A percentile compares a stretch with the other conserved stretches of the same genome.
These are phyloP conservation scores for Graphilbum sp. DNA, from an alignment of 2,329 filamentous ascomycete species.

Conservation along the genomic window DNA sequence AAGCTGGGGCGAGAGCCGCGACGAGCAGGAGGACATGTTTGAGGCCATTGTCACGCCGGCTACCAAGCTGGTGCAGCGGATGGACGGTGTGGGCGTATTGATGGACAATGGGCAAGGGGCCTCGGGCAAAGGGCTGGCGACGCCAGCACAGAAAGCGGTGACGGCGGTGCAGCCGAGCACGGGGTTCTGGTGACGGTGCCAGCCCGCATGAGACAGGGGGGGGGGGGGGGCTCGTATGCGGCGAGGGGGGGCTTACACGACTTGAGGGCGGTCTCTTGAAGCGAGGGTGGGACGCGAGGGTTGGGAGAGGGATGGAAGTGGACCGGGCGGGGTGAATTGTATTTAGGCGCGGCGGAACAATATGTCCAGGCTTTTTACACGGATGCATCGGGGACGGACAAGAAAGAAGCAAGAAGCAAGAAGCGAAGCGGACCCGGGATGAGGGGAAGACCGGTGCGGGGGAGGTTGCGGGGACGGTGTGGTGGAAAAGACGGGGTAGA, in stretches of 20 bases:
- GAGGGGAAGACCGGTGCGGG: not conserved
- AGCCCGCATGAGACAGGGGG: too few relatives aligned
- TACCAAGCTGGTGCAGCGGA: constrained; percentile 13
- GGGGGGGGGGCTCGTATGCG: not conserved
- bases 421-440: not conserved
- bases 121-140: constrained; percentile 2
- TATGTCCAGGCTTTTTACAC: too few relatives aligned
- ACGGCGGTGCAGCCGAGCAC: not conserved
- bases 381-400: too few relatives aligned
- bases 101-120: constrained; percentile 9
- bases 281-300: not conserved
- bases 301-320: too few relatives aligned
- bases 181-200: constrained; percentile 10
- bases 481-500: not conserved
- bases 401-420: too few relatives aligned
- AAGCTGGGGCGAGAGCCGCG: constrained; percentile 10
- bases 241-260: not conserved
- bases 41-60: constrained; percentile 12
- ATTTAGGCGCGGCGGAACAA: too few relatives aligned
- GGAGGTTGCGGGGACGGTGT: not conserved
- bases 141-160: not conserved
- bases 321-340: too few relatives aligned
- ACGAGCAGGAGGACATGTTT: constrained; percentile 9
- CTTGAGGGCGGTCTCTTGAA: not conserved
- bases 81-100: constrained; percentile 15